Evolutionary conservation across 2,329 filamentous ascomycete genomes (phyloP), one percentile per base, ranked within the genome.

Genomic region (Aspergillus sp.): DNA sequence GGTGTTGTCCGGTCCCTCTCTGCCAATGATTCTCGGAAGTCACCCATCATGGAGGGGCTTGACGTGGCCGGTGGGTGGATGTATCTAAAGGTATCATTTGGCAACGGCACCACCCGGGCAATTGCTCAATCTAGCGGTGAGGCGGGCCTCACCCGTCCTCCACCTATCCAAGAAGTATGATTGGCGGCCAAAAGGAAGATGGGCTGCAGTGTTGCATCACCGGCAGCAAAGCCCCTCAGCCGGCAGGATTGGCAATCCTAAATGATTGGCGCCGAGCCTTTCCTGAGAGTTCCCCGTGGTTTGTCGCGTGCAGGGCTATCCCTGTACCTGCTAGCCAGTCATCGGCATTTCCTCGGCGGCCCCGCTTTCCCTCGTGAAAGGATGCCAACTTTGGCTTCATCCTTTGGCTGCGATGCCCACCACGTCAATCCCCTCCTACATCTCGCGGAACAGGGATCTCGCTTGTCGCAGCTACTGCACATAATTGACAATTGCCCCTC

Each of bases 61-160:
- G 66, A 68, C 66, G 66, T 68, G 66, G 66, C 65, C 63, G 58
- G 32, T 30, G 57, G 32, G 48, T 50, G 55, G 53, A 54, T 58
- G 48, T 61, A 62, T 59, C 61, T 36, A 12, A 13, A 13, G 5
- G 32, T 36, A 13, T 36, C 12, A 36, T 56, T 17, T 57, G 38
- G 61, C 49, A 58, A 57, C 55, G 60, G 60, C 54, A 55, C 60
- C 54, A 56, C 57, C 60, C 60, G 58, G 58, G 25, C 51, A 43
- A 54, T 55, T 59, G 55, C 62, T 57, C 54, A 57, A 58, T 60
- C 48, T 61, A 65, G 65, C 66, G 66, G 66, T 68, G 66, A 68
- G 57, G 63, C 60, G 56, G 57, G 28, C 30, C 23, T 32, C 23
- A 38, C 43, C 30, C 56, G 38, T 21, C 25, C 53, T 23, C 39